Evolutionary conservation across 345 rosid genomes (phyloP), one percentile per base, ranked within the genome.

Genomic region (Populus pruinosa): DNA sequence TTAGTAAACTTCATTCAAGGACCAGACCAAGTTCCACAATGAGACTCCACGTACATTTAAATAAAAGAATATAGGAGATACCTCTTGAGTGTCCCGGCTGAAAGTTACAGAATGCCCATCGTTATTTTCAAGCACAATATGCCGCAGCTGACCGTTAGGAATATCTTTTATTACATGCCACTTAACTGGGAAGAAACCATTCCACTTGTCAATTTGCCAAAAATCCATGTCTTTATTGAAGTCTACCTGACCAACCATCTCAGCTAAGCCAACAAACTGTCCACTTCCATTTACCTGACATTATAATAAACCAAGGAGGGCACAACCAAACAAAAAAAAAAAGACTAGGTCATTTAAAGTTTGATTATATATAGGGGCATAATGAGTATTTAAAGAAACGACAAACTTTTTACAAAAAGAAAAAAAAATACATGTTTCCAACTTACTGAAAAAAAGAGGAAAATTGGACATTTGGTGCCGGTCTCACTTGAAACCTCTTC

Each of bases 161-260:
- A 92, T 79, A 76, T 92, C 97, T 79, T 92, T 92, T 61, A 92
- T 70, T 8, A 92, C 81, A 71, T 89, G 97, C 97, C 97, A 92
- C 66, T 88, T 87, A 23, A 92, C 87, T 0, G 94, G 94, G 79
- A 92, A 90, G 75, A 92, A 92, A 25, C 97, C 97, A 55, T 77
- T 86, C 97, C 97, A 92, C 80, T 89, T 92, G 79, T 90, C 93
- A 74, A 90, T 81, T 76, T 89, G 92, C 97, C 97, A 92, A 80
- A 92, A 92, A 79, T 86, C 91, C 88, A 92, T 86, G 77, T 92
- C 93, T 79, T 88, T 91, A 35, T 88, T 77, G 72, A 89, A 89
- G 85, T 92, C 94, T 23, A 92, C 92, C 67, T 78, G 81, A 71
- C 94, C 94, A 61, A 86, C 82, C 94, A 92, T 92, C 87, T 92